Evolutionary conservation across 108 stramenopile species (phyloP), one percentile per base, ranked within the genome.

Genomic region (Conticribra guillardii): DNA sequence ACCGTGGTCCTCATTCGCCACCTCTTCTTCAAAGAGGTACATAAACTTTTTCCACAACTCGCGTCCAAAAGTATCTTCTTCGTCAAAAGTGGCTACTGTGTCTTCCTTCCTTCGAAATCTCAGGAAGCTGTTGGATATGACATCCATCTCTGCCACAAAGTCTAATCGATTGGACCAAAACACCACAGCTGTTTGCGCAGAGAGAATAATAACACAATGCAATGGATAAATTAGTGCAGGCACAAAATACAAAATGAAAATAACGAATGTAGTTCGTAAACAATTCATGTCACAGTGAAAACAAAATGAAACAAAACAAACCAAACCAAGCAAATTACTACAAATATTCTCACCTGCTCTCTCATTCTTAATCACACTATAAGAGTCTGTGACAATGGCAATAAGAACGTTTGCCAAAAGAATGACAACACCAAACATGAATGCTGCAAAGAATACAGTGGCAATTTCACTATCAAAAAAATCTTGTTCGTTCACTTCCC

Each of bases 351-450:
- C 47, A 74, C 78, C 78, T n/a, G 84, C 80, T 24, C 77, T 58
- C 37, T 81, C 67, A 27, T 84, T 68, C 46, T 74, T 64, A 47
- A 84, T 84, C 19, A 84, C 77, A 24, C 76, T 37, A 52, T 91
- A 91, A 7, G 85, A 84, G 53, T 91, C 90, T 2, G 81, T 81
- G n/a, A 88, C 87, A 59, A 91, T 81, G 18, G 90, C 90, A 67
- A 91, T 91, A 32, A 91, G 65, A 34, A 91, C 87, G 60, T 85
- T 88, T 9, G 86, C 63, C 31, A 87, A 70, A 48, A 89, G 76
- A 64, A 89, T 71, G 3, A 82, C 74, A 31, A 82, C 59, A 3
- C 22, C 29, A 34, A 82, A 63, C 62, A 74, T 64, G 45, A 53
- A 74, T 7, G 74, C 3, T 19, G 44, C 66, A 46, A 62, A 84